Evolutionary conservation across 345 rosid species (phyloP), one percentile per base, ranked within the genome.

Genomic region (Rhodamnia rubescens): DNA sequence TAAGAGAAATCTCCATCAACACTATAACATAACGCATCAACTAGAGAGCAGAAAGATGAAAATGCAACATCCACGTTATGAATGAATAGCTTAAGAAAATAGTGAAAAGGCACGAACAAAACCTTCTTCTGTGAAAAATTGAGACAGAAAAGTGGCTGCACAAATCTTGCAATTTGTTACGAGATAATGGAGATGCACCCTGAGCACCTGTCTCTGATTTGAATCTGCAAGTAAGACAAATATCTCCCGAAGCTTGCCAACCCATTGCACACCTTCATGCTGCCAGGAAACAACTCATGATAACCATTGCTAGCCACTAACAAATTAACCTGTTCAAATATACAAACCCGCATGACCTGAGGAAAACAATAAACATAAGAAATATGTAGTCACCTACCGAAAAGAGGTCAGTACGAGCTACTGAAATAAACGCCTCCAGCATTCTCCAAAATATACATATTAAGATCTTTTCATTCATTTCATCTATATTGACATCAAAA

Each of bases 61-160:
- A 57, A 8, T 40, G 64, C n/a, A 53, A 85, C 53, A 84, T 54
- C 32, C 26, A 56, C 14, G 2, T 21, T 59, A 49, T 56, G 50
- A 55, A 22, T 21, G 74, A 42, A 27, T 53, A 78, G 58, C 59
- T 36, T 32, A 85, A 10, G 83, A 44, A 56, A 61, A 40, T 58
- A 81, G 57, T 24, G 47, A 54, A 21, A 53, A 20, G 78, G 74
- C 85, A 26, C 55, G 47, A 85, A 53, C 83, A 85, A 44, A 82
- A 96, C 99, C 99, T 94, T 93, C 97, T 83, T 88, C 91, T 11
- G 94, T 91, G 86, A 93, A 90, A 86, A 97, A 91, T 21, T 87
- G 83, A 52, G 94, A 89, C 53, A 96, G 91, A 88, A 97, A 95
- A 85, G 51, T 86, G 83, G 92, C 90, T 36, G 98, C 96, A 85